Evolutionary conservation across 257 asterid genomes (phyloP).

Genomic region (Rehmannia glutinosa): DNA sequence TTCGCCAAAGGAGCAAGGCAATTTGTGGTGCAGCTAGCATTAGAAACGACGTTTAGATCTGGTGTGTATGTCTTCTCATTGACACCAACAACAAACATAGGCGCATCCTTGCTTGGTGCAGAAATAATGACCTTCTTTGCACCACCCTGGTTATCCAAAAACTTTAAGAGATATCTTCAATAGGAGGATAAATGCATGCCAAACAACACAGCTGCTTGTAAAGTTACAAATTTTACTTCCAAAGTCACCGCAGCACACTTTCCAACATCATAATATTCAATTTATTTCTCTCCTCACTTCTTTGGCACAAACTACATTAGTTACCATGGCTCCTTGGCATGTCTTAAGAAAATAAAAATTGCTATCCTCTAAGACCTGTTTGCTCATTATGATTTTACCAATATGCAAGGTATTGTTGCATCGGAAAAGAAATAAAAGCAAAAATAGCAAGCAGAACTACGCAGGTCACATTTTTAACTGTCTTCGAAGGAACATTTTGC

Average conservation of each 20-base stretch:
- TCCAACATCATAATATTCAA: no score
- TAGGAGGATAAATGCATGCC: no score
- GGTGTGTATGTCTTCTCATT: slow-evolving; percentile 58
- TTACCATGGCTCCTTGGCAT: background rate
- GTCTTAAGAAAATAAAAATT: background rate
- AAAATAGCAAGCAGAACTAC: background rate
- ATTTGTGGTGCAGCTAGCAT: slow-evolving; percentile 68
- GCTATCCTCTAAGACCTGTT: background rate
- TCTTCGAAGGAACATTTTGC: background rate
- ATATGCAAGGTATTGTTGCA: background rate
- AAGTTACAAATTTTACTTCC: no score
- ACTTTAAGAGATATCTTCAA: no score
- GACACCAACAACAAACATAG: slow-evolving; percentile 66
- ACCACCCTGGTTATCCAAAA: slow-evolving; percentile 42
- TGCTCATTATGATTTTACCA: background rate
- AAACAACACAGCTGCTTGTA: no score
- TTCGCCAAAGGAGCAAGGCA: slow-evolving; percentile 70
- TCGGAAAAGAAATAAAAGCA: background rate
- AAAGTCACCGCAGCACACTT: no score
- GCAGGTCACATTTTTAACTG: background rate
- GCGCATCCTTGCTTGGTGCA: slow-evolving; percentile 67
- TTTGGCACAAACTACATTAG: background rate
- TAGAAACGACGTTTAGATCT: slow-evolving; percentile 46
- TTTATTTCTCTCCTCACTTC: no score
- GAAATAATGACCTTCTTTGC: slow-evolving; percentile 70